A percentile compares a stretch with the other conserved stretches of the same genome.
These are phyloP conservation scores for Samsoniella hepiali DNA, from an alignment of 2,329 filamentous ascomycete species.

Conservation along the genomic window DNA sequence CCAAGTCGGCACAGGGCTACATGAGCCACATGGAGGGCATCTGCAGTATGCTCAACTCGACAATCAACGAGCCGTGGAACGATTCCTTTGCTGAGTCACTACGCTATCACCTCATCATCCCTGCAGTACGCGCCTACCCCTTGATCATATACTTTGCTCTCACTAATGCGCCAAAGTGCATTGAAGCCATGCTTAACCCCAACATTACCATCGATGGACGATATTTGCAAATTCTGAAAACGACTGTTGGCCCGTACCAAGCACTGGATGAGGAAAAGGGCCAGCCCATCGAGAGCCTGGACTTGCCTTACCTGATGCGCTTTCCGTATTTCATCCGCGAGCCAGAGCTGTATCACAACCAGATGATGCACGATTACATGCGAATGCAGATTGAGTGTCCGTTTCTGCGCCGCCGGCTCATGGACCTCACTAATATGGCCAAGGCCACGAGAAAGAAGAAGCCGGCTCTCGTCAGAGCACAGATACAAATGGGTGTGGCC, in stretches of 20 bases:
- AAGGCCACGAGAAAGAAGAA: neutral
- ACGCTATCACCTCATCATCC: slow-evolving; percentile 30
- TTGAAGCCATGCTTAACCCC: slow-evolving; percentile 17
- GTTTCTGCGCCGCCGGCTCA: slow-evolving; percentile 15
- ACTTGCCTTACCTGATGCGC: slow-evolving; percentile 16
- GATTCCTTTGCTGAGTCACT: slow-evolving; percentile 30
- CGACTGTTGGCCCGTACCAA: neutral
- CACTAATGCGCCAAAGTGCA: slow-evolving; percentile 8
- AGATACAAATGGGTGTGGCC: slow-evolving; percentile 19
- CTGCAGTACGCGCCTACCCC: slow-evolving; percentile 29
- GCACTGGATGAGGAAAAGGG: slow-evolving; percentile 16
- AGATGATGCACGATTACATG: slow-evolving; percentile 8
- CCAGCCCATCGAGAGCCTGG: slow-evolving; percentile 17
- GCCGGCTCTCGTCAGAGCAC: neutral
- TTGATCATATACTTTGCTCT: neutral
- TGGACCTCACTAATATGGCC: slow-evolving; percentile 11
- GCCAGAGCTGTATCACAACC: slow-evolving; percentile 5
- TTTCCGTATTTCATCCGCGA: slow-evolving; percentile 10
- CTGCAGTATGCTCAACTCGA: slow-evolving; percentile 30
- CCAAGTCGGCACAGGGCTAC: slow-evolving; percentile 24
- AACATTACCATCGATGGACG: slow-evolving; percentile 12
- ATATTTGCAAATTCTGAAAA: neutral
- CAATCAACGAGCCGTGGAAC: slow-evolving; percentile 25
- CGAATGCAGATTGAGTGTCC: slow-evolving; percentile 15
- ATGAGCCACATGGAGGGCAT: slow-evolving; percentile 33